Evolutionary conservation across 768 basidiomycete species (phyloP).

Genomic region (Podaxis rugospora): DNA sequence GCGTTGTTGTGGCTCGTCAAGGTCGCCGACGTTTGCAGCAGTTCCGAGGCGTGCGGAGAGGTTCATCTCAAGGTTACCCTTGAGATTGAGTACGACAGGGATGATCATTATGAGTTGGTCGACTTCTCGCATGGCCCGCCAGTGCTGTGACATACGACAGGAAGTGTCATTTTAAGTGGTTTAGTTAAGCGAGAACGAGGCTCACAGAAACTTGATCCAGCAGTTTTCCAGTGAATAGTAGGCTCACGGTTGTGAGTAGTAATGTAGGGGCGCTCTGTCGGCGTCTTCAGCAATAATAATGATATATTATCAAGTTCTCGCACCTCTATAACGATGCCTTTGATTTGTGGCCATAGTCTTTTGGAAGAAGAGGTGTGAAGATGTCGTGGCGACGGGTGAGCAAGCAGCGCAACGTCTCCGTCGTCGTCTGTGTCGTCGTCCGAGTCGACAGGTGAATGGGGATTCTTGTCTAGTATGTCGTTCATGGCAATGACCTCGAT

Average conservation of each 20-base stretch:
- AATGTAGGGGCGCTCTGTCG: conserved; percentile 84
- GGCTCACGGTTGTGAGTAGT: conserved; percentile 75
- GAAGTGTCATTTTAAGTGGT: background rate
- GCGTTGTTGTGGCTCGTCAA: conserved; percentile 67
- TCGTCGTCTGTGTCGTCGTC: conserved; percentile 31
- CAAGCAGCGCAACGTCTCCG: conserved; percentile 42
- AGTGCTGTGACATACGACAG: conserved; percentile 44
- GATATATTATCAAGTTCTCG: conserved; percentile 15
- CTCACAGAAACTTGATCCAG: conserved; percentile 81
- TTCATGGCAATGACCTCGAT: conserved; percentile 32
- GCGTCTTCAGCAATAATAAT: background rate
- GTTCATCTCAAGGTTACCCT: conserved; percentile 99
- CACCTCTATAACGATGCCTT: conserved; percentile 70
- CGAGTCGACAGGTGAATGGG: conserved; percentile 29
- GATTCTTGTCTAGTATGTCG: conserved; percentile 18
- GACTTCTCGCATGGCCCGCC: conserved; percentile 84
- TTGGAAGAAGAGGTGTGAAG: conserved; percentile 12
- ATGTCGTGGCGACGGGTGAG: conserved; percentile 15
- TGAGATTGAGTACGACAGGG: conserved; percentile 90
- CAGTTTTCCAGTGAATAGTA: conserved; percentile 88
- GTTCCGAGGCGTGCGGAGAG: conserved; percentile 94
- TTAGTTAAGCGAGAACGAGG: conserved; percentile 10
- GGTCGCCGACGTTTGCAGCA: conserved; percentile 88
- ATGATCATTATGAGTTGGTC: conserved; percentile 97
- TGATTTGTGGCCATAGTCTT: conserved; percentile 50